These are phyloP conservation scores for Glonium stellatum DNA, from an alignment of 495 filamentous ascomycete genomes.

Conservation along the genomic window DNA sequence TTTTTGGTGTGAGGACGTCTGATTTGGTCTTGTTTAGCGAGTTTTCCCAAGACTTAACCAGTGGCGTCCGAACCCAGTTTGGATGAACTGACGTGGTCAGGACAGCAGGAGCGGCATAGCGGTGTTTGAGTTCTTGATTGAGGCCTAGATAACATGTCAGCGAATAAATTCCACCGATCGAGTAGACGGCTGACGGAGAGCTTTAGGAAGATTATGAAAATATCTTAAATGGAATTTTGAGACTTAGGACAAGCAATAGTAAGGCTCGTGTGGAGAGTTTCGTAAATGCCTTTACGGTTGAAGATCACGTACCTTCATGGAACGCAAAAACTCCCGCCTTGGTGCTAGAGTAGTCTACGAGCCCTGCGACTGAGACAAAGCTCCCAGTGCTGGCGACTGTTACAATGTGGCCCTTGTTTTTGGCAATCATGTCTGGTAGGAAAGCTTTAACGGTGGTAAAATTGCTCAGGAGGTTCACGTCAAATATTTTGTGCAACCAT, in stretches of 20 bases:
- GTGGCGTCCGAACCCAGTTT: conserved; percentile 30
- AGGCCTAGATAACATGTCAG: conserved; percentile 17
- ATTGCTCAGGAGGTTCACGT: conserved; percentile 54
- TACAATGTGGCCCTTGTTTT: conserved; percentile 56
- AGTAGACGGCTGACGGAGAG: too few species aligned
- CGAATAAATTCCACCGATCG: not conserved
- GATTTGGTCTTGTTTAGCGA: conserved; percentile 5
- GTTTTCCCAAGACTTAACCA: conserved; percentile 21
- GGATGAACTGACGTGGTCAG: conserved; percentile 36
- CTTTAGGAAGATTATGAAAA: too few species aligned
- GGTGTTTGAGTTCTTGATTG: conserved; percentile 29
- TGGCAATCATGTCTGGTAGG: conserved; percentile 52
- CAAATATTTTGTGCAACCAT: conserved; percentile 47
- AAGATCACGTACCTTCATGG: conserved; percentile 41
- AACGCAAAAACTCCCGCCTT: conserved; percentile 54
- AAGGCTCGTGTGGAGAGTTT: not conserved
- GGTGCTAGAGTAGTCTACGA: conserved; percentile 49
- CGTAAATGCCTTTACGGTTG: not conserved
- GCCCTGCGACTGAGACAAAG: conserved; percentile 44
- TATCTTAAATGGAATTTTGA: too few species aligned
- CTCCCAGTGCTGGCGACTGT: conserved; percentile 50
- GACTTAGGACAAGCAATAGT: not conserved
- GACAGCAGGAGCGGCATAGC: conserved; percentile 29
- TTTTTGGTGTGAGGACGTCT: conserved; percentile 9
- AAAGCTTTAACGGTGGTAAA: conserved; percentile 53